Percentiles rank a stretch among this genome's conserved stretches.
Conservation (phyloP, 208 protist species). For the Zelonia costaricensis region DNA sequence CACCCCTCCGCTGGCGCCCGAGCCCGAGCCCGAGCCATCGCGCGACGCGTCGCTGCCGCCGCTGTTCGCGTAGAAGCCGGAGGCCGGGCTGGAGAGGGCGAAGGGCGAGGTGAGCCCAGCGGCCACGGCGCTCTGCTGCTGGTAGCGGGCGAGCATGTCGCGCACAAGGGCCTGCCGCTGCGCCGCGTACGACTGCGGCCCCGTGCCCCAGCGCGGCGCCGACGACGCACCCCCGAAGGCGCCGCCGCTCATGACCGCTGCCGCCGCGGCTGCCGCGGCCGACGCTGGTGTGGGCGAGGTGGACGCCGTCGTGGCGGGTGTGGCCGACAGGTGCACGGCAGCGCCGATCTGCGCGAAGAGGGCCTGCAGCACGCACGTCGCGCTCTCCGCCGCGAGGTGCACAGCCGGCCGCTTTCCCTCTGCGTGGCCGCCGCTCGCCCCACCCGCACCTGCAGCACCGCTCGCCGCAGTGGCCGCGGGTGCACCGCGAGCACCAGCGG, state of each 20-base stretch:
- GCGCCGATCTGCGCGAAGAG: constrained; percentile 18
- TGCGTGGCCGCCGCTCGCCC: too few species aligned
- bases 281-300: constrained; percentile 4
- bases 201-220: constrained; percentile 14
- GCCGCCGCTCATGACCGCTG: background rate
- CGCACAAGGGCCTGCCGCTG: constrained; percentile 25
- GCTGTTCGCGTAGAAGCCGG: background rate
- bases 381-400: background rate
- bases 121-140: background rate
- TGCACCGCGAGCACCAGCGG: too few species aligned
- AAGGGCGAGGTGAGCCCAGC: background rate
- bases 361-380: constrained; percentile 11
- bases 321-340: background rate
- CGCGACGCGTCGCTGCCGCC: background rate
- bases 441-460: too few species aligned
- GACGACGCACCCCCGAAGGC: background rate
- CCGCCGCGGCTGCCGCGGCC: background rate
- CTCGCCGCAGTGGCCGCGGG: too few species aligned
- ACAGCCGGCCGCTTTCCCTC: background rate
- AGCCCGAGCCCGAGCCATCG: too few species aligned
- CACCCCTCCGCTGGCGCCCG: too few species aligned
- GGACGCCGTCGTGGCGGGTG: background rate
- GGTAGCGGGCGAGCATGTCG: constrained; percentile 9
- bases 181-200: constrained; percentile 12
- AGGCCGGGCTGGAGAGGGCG: background rate